These are phyloP conservation scores for Protomyces inouyei DNA, from an alignment of 1,139 yeast species.

Conservation along the genomic window DNA sequence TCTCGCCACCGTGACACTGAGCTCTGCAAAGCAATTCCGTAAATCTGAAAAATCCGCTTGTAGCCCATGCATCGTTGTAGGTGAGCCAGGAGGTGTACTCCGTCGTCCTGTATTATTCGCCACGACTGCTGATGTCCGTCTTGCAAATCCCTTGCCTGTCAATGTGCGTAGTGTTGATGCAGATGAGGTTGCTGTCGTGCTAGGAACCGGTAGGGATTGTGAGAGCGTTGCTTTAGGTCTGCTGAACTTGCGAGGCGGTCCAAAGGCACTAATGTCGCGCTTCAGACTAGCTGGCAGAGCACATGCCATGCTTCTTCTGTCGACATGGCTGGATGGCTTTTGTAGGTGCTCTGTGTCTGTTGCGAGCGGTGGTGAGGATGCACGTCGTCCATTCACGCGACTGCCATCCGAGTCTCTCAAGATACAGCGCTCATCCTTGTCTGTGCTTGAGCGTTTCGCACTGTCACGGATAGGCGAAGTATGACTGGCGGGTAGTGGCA, in stretches of 20 bases:
- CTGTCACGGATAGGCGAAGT: neutral
- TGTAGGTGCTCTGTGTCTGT: no score
- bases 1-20: constrained; percentile 2
- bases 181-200: neutral
- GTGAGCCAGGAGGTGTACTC: neutral
- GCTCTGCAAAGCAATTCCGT: constrained; percentile 9
- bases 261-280: neutral
- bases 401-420: no score
- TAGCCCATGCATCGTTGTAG: constrained; percentile 1
- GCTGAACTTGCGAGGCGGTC: neutral
- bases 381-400: no score
- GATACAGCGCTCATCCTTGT: neutral
- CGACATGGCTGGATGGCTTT: no score
- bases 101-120: neutral
- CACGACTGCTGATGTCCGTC: neutral
- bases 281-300: neutral
- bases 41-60: neutral
- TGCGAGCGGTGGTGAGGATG: no score
- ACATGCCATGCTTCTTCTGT: no score
- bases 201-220: neutral
- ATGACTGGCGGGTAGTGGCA: neutral
- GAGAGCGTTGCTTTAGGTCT: neutral
- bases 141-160: neutral
- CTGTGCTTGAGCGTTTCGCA: neutral
- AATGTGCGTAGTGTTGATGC: neutral